Evolutionary conservation across 1,284 basidiomycete species (phyloP).

Genomic region (Coniferiporia sulphurascens): DNA sequence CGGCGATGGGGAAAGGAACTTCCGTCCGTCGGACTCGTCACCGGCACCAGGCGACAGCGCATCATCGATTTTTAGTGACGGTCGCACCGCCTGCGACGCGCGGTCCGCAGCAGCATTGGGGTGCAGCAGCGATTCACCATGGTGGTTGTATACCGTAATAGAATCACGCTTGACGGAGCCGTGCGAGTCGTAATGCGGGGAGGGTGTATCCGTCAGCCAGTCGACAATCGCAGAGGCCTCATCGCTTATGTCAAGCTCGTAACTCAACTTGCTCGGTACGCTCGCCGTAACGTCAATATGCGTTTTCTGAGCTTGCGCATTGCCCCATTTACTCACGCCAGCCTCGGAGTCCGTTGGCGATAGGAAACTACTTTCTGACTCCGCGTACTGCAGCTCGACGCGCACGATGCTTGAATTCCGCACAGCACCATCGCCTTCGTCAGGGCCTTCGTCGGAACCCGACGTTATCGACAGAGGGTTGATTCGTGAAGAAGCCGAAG

Average conservation of each 20-base stretch:
- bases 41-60: background rate
- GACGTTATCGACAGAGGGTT: conserved; percentile 14
- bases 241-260: background rate
- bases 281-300: conserved; percentile 9
- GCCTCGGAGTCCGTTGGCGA: conserved; percentile 14
- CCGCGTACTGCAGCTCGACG: conserved; percentile 10
- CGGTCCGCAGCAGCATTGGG: background rate
- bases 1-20: conserved; percentile 3
- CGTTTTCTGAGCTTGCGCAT: background rate
- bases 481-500: conserved; percentile 13
- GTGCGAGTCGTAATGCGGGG: conserved; percentile 9
- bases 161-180: conserved; percentile 12
- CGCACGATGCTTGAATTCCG: background rate
- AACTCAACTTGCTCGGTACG: background rate
- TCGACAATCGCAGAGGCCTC: conserved; percentile 11
- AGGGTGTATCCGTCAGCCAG: conserved; percentile 15
- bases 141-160: conserved; percentile 9
- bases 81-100: background rate
- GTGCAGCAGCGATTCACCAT: background rate
- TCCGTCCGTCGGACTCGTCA: background rate
- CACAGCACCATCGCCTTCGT: background rate
- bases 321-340: conserved; percentile 2
- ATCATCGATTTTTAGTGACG: conserved; percentile 11
- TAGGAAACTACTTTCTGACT: conserved; percentile 4
- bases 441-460: conserved; percentile 11